A percentile compares a stretch with the other conserved stretches of the same genome.
phyloP scores from a whole-genome alignment of 1,284 basidiomycete species.

The Malassezia equina region DNA sequence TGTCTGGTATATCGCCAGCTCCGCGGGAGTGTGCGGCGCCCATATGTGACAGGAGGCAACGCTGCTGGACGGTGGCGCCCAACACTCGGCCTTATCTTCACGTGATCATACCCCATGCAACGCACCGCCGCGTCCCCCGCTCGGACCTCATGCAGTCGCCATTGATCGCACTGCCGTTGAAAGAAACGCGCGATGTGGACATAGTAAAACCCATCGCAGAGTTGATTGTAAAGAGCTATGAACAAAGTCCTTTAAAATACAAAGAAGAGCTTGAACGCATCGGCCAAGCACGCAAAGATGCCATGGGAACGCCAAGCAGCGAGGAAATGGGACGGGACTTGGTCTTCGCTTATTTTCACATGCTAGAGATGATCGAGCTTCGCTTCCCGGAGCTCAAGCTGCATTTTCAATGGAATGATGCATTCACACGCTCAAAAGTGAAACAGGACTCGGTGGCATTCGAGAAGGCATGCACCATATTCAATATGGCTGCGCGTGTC shows the following conservation, averaged over 20 bases:
- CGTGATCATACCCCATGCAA: background rate
- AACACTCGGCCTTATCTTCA: background rate
- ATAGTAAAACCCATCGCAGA: constrained; percentile 77
- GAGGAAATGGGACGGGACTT: constrained; percentile 59
- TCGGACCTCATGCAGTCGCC: constrained; percentile 46
- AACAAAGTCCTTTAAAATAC: constrained; percentile 81
- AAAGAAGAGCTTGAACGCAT: constrained; percentile 70
- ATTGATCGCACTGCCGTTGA: constrained; percentile 53
- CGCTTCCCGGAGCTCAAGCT: constrained; percentile 93
- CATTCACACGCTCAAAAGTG: constrained; percentile 79
- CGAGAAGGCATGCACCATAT: constrained; percentile 95
- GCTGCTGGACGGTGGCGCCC: background rate
- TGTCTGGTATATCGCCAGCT: background rate
- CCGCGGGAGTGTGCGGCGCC: constrained; percentile 16
- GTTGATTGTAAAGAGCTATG: constrained; percentile 82
- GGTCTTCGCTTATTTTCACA: constrained; percentile 98
- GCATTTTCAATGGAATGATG: constrained; percentile 88
- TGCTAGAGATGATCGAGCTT: constrained; percentile 90
- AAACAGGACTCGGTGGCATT: constrained; percentile 93
- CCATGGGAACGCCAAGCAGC: constrained; percentile 86
- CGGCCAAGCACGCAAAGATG: constrained; percentile 84
- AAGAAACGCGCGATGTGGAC: constrained; percentile 60
- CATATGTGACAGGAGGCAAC: constrained; percentile 4
- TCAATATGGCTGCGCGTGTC: constrained; percentile 88
- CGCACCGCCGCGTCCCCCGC: background rate